Evolutionary conservation across 1,139 yeast species (phyloP).

Genomic region (Wickerhamomyces sp.): DNA sequence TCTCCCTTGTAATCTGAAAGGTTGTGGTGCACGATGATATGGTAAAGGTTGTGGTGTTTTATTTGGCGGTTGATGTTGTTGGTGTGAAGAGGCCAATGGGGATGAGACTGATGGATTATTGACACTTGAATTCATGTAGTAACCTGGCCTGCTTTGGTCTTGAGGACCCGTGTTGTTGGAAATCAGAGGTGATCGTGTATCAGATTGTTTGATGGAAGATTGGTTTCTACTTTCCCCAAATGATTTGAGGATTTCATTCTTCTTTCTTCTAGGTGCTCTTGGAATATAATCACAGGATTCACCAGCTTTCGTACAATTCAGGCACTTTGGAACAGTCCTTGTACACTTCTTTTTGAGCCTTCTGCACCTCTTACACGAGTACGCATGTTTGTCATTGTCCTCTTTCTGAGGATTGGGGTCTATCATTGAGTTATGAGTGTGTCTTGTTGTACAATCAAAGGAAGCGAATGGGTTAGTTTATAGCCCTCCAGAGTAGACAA

Average conservation of each 20-base stretch:
- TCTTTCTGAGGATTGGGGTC: too few relatives aligned
- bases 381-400: slow-evolving; percentile 16
- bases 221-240: slow-evolving; percentile 4
- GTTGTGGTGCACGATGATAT: not conserved
- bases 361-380: slow-evolving; percentile 41
- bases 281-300: slow-evolving; percentile 41
- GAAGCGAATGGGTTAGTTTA: too few relatives aligned
- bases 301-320: slow-evolving; percentile 36
- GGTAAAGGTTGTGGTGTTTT: not conserved
- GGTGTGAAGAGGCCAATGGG: too few relatives aligned
- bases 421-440: not conserved
- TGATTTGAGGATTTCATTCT: slow-evolving; percentile 25
- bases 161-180: not conserved
- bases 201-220: too few relatives aligned
- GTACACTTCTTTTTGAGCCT: slow-evolving; percentile 46
- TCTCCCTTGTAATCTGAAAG: not conserved
- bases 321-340: slow-evolving; percentile 39
- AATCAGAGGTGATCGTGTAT: too few relatives aligned
- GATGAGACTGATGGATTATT: too few relatives aligned
- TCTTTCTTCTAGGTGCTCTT: slow-evolving; percentile 35
- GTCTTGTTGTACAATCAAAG: not conserved
- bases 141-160: not conserved
- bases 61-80: not conserved
- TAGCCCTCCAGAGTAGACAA: too few relatives aligned
- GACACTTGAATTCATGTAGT: not conserved